Conservation (phyloP, 176 grass and related monocot species). For the Panicum miliaceum region DNA sequence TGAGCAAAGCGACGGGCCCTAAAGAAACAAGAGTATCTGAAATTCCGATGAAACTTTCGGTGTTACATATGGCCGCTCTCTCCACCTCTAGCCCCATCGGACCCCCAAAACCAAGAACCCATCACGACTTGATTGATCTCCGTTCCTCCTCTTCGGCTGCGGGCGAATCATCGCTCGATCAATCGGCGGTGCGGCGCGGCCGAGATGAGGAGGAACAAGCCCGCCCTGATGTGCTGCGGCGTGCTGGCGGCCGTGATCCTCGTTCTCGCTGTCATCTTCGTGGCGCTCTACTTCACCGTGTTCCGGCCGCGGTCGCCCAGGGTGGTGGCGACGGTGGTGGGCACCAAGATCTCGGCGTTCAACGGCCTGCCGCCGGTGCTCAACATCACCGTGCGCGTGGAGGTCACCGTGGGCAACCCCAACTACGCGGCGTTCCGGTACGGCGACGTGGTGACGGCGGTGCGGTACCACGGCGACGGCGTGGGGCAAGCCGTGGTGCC, state of each 20-base stretch:
- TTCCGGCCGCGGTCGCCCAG: slow-evolving; percentile 59
- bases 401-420: slow-evolving; percentile 58
- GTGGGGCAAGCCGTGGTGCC: slow-evolving; percentile 57
- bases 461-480: slow-evolving; percentile 57
- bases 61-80: slow-evolving; percentile 36
- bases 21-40: slow-evolving; percentile 31
- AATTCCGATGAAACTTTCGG: slow-evolving; percentile 41
- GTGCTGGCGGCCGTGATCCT: slow-evolving; percentile 14
- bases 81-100: neutral
- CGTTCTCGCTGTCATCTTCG: slow-evolving; percentile 41
- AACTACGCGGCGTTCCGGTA: slow-evolving; percentile 78
- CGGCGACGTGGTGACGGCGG: slow-evolving; percentile 46
- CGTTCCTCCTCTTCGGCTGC: neutral
- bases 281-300: slow-evolving; percentile 67
- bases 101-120: neutral
- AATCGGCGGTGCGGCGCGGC: neutral
- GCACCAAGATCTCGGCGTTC: neutral
- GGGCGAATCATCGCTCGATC: neutral
- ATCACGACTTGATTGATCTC: neutral
- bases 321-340: slow-evolving; percentile 42
- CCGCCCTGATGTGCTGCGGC: slow-evolving; percentile 50
- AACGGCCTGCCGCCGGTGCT: neutral
- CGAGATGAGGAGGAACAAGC: slow-evolving; percentile 40
- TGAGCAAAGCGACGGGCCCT: neutral
- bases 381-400: slow-evolving; percentile 47